Base-by-base conservation (phyloP, 805 yeast genomes). In the Wickerhamiella vanderwaltii region DNA sequence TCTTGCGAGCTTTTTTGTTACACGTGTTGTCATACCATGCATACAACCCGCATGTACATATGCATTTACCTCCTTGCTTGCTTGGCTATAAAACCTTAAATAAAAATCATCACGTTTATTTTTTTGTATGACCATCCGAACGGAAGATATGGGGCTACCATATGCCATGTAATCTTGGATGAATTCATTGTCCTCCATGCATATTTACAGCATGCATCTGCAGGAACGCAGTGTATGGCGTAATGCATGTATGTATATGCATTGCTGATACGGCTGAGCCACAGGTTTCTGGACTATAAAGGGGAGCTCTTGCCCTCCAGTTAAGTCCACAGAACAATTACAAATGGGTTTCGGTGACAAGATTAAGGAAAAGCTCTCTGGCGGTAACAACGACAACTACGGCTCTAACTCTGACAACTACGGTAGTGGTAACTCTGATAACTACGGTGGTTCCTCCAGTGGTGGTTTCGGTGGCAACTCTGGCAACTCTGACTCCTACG, bases 311-410 rank as follows among this genome's bases (percentile, higher is more conserved):
- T 12, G 9, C 17, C 25, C 36, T 3, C 19, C 33, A 5, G 17
- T 6, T 9, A 6, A n/a, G n/a, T n/a, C n/a, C 22, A 16, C 17
- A 18, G 22, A 4, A 20, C 36, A 33, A 24, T 15, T 29, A 12
- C 13, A 34, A 22, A 38, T 38, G 41, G 41, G 41, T 28, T 29
- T 38, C 32, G 35, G 35, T 23, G 41, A 38, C 13, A 38, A 38
- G 26, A 32, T 38, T 26, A 38, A 29, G 32, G 41, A 38, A 13
- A 38, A 32, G 28, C 33, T 38, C 24, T 16, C 31, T 28, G 19
- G 39, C 31, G 18, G 26, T 35, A 28, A 22, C 41, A 23, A 38
- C 41, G 19, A 30, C 41, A 30, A 30, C 29, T 12, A 29, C 41
- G 19, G 19, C 31, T 13, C 15, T 16, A n/a, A 24, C 31, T 33